Conservation (phyloP, 78 protist species). For the Chrysochromulina parva region DNA sequence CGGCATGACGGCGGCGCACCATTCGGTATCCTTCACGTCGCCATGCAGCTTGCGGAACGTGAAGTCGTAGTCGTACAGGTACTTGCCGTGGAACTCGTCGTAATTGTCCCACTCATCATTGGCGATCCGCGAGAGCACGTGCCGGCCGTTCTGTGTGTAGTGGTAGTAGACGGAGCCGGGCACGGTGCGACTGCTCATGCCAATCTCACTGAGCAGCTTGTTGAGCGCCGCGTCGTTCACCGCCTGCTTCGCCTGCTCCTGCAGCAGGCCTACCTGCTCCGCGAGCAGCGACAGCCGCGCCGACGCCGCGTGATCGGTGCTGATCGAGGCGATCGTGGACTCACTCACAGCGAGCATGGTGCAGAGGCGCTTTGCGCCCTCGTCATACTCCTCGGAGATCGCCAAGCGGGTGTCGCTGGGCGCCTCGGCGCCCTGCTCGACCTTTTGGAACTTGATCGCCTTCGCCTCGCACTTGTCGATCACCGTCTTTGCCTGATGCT, state of each 20-base stretch:
- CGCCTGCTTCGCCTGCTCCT: not conserved
- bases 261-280: conserved; percentile 9
- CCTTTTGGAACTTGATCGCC: too few species aligned
- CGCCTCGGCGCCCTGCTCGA: not conserved
- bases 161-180: not conserved
- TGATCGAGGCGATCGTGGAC: not conserved
- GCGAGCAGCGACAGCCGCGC: not conserved
- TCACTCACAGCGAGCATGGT: not conserved
- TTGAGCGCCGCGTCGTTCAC: not conserved
- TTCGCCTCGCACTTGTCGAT: not conserved
- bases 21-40: too few species aligned
- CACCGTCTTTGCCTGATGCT: not conserved
- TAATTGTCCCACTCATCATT: not conserved
- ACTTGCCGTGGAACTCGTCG: conserved; percentile 2
- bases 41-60: not conserved
- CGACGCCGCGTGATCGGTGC: not conserved
- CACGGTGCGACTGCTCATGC: not conserved
- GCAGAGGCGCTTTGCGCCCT: not conserved
- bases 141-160: not conserved
- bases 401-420: not conserved
- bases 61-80: not conserved
- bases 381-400: not conserved
- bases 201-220: not conserved
- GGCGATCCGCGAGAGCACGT: not conserved
- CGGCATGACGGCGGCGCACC: too few species aligned